Evolutionary conservation across 495 filamentous ascomycete genomes (phyloP), one percentile per base, ranked within the genome.

Genomic region (Hypoxylon subgilvum): DNA sequence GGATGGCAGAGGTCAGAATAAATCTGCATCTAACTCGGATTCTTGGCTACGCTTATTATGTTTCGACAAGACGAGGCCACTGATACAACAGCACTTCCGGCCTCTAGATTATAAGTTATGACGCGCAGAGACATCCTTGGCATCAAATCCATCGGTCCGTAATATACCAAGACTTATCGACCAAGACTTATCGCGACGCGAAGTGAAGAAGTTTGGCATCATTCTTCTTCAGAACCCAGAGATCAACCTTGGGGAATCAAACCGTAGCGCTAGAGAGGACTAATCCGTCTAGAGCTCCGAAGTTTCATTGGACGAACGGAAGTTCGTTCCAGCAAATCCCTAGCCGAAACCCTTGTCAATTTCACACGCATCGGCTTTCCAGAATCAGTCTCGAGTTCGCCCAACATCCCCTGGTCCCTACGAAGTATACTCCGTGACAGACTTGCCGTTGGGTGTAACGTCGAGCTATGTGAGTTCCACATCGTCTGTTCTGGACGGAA

Each of bases 291-390:
- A 56, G 25, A 38, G 9, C 19, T 32, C 6, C 45, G 42, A 13
- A 55, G 19, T 46, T 28, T 22, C 13, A 48, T 43, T 50, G 41
- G 31, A 31, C 44, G 30, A 48, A 41, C 36, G 52, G 48, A 44
- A 22, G n/a, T 9, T 16, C n/a, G 3, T 38, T 4, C 18, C 14
- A 5, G 13, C 12, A 4, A 6, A 6, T 7, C 3, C 7, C 12
- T 13, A 6, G 18, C 21, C 39, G 9, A 9, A 42, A 13, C 16
- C 39, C 44, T 38, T 46, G 35, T 35, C 31, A 35, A 32, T 50
- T 50, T 45, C 53, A 46, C 17, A 57, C 61, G 61, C 61, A 51
- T 64, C 61, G 61, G 61, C 61, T 64, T 64, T 53, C 61, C 61
- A 30, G 36, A 64, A 64, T 58, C 31, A 49, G 61, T 45, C 39